These are phyloP conservation scores for Apiospora phragmitis DNA, from an alignment of 2,329 filamentous ascomycete genomes.

Conservation along the genomic window DNA sequence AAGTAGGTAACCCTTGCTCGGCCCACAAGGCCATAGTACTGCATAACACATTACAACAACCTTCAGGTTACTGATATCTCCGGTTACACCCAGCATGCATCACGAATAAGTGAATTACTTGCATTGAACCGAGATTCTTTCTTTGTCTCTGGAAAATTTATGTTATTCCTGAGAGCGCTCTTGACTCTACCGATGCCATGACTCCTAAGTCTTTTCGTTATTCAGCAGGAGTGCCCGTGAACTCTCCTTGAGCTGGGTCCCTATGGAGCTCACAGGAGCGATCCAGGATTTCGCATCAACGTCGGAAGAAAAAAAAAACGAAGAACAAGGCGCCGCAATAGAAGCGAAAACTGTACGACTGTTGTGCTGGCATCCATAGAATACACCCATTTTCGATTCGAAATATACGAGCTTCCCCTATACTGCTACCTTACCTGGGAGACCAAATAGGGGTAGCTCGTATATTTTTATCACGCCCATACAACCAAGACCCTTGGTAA, in stretches of 20 bases:
- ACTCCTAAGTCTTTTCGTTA: not conserved
- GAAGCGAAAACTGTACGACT: not conserved
- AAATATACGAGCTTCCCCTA: not conserved
- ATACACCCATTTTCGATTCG: not conserved
- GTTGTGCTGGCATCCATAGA: not conserved
- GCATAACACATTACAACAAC: not conserved
- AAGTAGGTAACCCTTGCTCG: not conserved
- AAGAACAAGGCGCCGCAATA: not conserved
- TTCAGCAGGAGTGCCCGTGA: not conserved
- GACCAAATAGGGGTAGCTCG: not conserved
- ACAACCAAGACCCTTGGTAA: not conserved
- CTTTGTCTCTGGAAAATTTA: not conserved
- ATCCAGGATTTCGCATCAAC: not conserved
- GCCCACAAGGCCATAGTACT: not conserved
- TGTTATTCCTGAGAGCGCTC: not conserved
- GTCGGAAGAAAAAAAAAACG: not conserved
- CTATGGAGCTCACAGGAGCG: not conserved
- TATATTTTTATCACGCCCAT: not conserved
- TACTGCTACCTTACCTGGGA: not conserved
- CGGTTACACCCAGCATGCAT: not conserved
- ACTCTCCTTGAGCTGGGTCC: not conserved
- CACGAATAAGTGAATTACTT: not conserved
- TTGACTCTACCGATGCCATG: not conserved
- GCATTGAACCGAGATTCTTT: not conserved
- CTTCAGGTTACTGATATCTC: not conserved